Evolutionary conservation across 495 filamentous ascomycete species (phyloP).

Genomic region (Evansstolkia leycettana): DNA sequence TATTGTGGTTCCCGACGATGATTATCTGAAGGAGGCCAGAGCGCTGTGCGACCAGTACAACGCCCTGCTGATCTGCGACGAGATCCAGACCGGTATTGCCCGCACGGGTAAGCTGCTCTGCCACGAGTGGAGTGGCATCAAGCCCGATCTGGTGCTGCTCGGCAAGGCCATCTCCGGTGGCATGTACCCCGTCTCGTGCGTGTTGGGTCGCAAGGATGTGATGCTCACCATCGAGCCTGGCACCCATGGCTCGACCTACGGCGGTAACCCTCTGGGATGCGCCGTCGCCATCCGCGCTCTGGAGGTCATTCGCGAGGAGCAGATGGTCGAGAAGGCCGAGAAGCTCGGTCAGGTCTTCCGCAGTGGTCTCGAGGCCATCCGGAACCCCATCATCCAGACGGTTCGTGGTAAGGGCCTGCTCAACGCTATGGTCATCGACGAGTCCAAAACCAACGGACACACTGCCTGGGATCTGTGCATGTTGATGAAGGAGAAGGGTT

Average conservation of each 20-base stretch:
- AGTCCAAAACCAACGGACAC: constrained; percentile 70
- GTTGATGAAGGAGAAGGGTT: constrained; percentile 87
- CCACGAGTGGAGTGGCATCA: constrained; percentile 87
- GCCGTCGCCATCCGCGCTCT: constrained; percentile 94
- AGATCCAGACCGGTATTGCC: constrained; percentile 97
- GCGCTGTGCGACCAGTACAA: constrained; percentile 88
- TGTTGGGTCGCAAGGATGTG: constrained; percentile 77
- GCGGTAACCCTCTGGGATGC: constrained; percentile 93
- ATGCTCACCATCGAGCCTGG: constrained; percentile 98
- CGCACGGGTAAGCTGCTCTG: constrained; percentile 89
- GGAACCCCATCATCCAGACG: constrained; percentile 66
- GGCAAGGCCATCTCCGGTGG: constrained; percentile 97
- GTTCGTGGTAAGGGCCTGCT: constrained; percentile 89
- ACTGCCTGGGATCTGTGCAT: constrained; percentile 97
- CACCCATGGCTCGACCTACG: constrained; percentile 94
- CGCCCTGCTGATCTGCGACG: constrained; percentile 89
- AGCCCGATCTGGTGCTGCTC: constrained; percentile 86
- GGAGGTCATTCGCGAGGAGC: constrained; percentile 85
- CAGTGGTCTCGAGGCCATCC: constrained; percentile 54
- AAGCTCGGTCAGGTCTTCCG: constrained; percentile 75
- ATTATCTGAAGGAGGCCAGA: constrained; percentile 72
- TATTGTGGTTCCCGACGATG: constrained; percentile 86
- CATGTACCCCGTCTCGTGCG: constrained; percentile 96
- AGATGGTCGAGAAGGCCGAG: constrained; percentile 73
- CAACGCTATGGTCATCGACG: constrained; percentile 95